Percentiles rank a stretch among this genome's conserved stretches.
These are phyloP conservation scores for Solanum appendiculatum DNA, from an alignment of 257 asterid genomes.

Conservation along the genomic window DNA sequence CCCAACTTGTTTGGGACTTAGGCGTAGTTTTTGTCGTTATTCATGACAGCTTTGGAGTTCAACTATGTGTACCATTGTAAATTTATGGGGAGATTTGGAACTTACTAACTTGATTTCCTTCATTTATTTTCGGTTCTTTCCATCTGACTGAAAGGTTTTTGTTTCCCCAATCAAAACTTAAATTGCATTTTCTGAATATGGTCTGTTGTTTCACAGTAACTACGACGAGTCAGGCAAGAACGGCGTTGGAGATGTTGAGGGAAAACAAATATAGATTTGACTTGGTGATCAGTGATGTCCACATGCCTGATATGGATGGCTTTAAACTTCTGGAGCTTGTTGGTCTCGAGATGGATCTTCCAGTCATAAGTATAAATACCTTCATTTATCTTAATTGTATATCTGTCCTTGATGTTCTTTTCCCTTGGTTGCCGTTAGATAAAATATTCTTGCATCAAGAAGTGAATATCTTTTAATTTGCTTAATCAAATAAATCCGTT, in stretches of 20 bases:
- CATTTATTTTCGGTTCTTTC: neutral
- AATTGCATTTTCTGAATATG: neutral
- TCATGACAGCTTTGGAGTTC: neutral
- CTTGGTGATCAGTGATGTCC: slow-evolving; percentile 78
- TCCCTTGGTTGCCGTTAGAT: neutral
- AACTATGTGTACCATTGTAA: neutral
- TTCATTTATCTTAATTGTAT: neutral
- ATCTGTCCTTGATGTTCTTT: neutral
- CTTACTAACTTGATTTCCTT: neutral
- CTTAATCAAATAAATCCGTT: neutral
- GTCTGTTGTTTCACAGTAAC: slow-evolving; percentile 32
- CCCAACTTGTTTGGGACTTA: neutral
- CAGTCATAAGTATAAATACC: slow-evolving; percentile 55
- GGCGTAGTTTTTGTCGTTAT: neutral
- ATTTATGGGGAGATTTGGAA: neutral
- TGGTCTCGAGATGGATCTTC: slow-evolving; percentile 85
- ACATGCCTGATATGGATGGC: slow-evolving; percentile 97
- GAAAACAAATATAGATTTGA: slow-evolving; percentile 62
- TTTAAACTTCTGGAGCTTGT: slow-evolving; percentile 80
- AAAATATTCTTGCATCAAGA: neutral
- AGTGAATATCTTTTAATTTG: neutral
- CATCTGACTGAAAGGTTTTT: neutral
- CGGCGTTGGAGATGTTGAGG: slow-evolving; percentile 64
- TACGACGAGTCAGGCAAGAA: slow-evolving; percentile 50
- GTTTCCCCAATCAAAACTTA: neutral